phyloP scores from a whole-genome alignment of 176 grass and related monocot species.

The Raddia guianensis region DNA sequence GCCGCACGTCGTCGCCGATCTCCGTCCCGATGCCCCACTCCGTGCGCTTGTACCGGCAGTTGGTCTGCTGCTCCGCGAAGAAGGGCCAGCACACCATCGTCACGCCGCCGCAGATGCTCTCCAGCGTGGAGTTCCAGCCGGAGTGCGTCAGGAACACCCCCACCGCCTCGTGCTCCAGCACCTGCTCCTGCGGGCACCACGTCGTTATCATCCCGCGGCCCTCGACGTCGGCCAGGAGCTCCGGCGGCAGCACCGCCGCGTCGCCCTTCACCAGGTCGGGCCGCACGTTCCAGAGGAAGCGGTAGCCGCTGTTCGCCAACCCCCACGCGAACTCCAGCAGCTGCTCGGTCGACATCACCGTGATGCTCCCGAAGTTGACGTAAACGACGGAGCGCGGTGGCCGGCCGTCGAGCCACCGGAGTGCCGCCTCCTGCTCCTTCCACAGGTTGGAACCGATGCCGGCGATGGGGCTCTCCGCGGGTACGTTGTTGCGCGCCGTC shows the following conservation, averaged over 20 bases:
- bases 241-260: slow-evolving; percentile 24
- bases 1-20: slow-evolving; percentile 39
- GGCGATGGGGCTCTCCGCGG: slow-evolving; percentile 15
- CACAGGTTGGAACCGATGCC: slow-evolving; percentile 39
- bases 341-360: slow-evolving; percentile 43
- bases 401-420: slow-evolving; percentile 44
- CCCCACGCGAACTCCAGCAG: slow-evolving; percentile 64
- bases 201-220: slow-evolving; percentile 33
- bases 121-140: slow-evolving; percentile 85
- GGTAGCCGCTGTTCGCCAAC: slow-evolving; percentile 45
- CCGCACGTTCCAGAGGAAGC: slow-evolving; percentile 58
- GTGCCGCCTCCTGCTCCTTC: slow-evolving; percentile 38
- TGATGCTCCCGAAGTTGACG: slow-evolving; percentile 70
- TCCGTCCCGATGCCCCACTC: slow-evolving; percentile 57
- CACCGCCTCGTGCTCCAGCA: slow-evolving; percentile 51
- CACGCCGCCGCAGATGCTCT: slow-evolving; percentile 56
- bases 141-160: slow-evolving; percentile 86
- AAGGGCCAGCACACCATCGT: slow-evolving; percentile 61
- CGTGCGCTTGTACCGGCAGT: slow-evolving; percentile 51
- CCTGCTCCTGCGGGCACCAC: slow-evolving; percentile 58
- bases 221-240: slow-evolving; percentile 16
- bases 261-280: slow-evolving; percentile 50
- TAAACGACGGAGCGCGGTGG: slow-evolving; percentile 47
- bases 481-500: slow-evolving; percentile 35
- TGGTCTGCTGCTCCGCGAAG: slow-evolving; percentile 71